Conservation (phyloP, 371 early-diverging fungal genomes). For the Rhizopus delemar region DNA sequence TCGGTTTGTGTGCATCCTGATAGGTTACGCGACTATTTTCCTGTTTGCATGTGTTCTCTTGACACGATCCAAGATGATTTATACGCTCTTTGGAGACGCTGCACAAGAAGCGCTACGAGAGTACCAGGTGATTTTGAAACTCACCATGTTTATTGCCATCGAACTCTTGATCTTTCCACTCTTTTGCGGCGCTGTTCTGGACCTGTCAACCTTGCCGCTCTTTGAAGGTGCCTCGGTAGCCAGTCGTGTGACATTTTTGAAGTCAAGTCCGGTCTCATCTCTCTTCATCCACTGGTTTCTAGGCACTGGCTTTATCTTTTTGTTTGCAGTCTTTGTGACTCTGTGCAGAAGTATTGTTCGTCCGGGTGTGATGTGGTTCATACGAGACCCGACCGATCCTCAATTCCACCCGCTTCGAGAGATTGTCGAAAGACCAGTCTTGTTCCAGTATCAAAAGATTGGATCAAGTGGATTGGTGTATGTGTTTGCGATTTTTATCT, state of each 20-base stretch:
- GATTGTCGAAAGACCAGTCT: constrained; percentile 74
- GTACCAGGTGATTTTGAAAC: constrained; percentile 61
- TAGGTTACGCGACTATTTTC: constrained; percentile 38
- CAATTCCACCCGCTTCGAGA: constrained; percentile 91
- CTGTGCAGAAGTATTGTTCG: constrained; percentile 78
- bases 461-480: constrained; percentile 79
- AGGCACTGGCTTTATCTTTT: constrained; percentile 91
- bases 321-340: constrained; percentile 81
- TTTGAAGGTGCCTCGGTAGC: constrained; percentile 62
- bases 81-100: constrained; percentile 35
- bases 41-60: constrained; percentile 38
- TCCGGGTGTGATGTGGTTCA: constrained; percentile 94
- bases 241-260: constrained; percentile 55
- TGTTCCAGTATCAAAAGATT: constrained; percentile 78
- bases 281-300: constrained; percentile 85
- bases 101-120: constrained; percentile 52
- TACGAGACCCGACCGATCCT: constrained; percentile 93
- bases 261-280: constrained; percentile 65
- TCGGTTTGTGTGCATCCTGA: constrained; percentile 35
- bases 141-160: constrained; percentile 77
- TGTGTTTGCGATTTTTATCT: constrained; percentile 64
- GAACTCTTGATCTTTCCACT: constrained; percentile 87
- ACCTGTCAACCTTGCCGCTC: constrained; percentile 72
- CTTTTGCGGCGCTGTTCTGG: constrained; percentile 83
- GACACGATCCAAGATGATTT: constrained; percentile 5